A percentile compares a stretch with the other conserved stretches of the same genome.
phyloP scores from a whole-genome alignment of 2,329 filamentous ascomycete species.

The Colletotrichum magnum region DNA sequence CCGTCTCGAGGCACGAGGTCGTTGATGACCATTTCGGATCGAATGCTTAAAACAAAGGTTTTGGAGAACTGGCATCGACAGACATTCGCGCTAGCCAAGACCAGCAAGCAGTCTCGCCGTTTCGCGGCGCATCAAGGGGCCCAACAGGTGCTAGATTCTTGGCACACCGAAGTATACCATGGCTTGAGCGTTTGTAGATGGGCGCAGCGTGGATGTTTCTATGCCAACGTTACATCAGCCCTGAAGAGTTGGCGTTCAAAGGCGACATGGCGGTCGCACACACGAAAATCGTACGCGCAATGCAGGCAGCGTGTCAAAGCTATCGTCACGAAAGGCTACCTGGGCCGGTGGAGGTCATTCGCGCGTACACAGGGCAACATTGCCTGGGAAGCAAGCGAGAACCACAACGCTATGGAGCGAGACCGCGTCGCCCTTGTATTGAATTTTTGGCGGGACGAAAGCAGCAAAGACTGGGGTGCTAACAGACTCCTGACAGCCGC shows the following conservation, averaged over 20 bases:
- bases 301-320: slow-evolving; percentile 38
- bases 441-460: slow-evolving; percentile 30
- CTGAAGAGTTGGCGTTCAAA: slow-evolving; percentile 27
- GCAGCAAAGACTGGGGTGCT: slow-evolving; percentile 9
- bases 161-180: slow-evolving; percentile 15
- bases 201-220: slow-evolving; percentile 29
- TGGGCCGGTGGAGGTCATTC: slow-evolving; percentile 33
- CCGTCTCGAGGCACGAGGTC: neutral
- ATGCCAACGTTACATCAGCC: slow-evolving; percentile 9
- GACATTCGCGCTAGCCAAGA: slow-evolving; percentile 3
- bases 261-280: slow-evolving; percentile 27
- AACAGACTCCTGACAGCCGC: slow-evolving; percentile 30
- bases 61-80: slow-evolving; percentile 29
- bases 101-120: slow-evolving; percentile 10
- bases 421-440: slow-evolving; percentile 17
- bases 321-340: slow-evolving; percentile 28
- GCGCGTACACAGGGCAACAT: slow-evolving; percentile 19
- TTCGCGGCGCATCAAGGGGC: slow-evolving; percentile 20
- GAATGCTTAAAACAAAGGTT: slow-evolving; percentile 31
- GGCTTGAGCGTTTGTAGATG: slow-evolving; percentile 17
- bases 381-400: slow-evolving; percentile 20
- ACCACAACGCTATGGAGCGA: neutral
- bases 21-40: slow-evolving; percentile 10
- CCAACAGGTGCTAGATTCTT: slow-evolving; percentile 16
- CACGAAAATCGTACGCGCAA: slow-evolving; percentile 34